phyloP scores from a whole-genome alignment of 208 protist species.

The Chromosphaera perkinsii region DNA sequence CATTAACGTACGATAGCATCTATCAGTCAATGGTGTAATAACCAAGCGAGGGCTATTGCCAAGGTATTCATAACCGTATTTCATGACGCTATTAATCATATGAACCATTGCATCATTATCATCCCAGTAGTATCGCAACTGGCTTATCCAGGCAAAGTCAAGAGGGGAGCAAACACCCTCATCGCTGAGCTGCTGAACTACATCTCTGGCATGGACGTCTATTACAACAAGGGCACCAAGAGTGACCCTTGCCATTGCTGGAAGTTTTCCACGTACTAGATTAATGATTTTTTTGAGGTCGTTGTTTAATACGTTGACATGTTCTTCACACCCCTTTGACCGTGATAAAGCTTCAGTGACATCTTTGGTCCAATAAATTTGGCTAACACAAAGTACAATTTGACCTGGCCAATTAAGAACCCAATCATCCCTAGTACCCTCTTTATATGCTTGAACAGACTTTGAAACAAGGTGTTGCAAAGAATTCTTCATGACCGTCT shows the following conservation, averaged over 20 bases:
- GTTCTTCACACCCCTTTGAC: no score
- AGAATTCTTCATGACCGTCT: slow-evolving; percentile 85
- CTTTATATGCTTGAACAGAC: no score
- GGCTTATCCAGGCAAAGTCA: slow-evolving; percentile 61
- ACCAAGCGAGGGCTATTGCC: no score
- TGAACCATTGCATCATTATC: slow-evolving; percentile 65
- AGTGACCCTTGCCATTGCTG: slow-evolving; percentile 23
- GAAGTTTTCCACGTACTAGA: slow-evolving; percentile 39
- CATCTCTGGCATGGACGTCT: slow-evolving; percentile 55
- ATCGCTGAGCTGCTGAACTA: slow-evolving; percentile 30
- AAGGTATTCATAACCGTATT: slow-evolving; percentile 77
- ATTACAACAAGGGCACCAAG: slow-evolving; percentile 48
- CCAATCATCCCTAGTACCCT: no score
- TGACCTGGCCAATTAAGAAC: no score
- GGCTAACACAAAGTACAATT: no score
- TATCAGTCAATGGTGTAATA: no score
- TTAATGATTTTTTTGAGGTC: slow-evolving; percentile 40
- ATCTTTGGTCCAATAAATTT: no score
- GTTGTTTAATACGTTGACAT: not conserved
- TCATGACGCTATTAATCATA: slow-evolving; percentile 93
- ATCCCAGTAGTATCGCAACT: slow-evolving; percentile 63
- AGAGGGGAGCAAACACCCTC: slow-evolving; percentile 3
- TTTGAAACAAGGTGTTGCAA: slow-evolving; percentile 11
- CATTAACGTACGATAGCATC: no score
- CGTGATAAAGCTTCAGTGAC: no score